Evolutionary conservation across 2,329 filamentous ascomycete species (phyloP).

Genomic region (Emergomyces orientalis): DNA sequence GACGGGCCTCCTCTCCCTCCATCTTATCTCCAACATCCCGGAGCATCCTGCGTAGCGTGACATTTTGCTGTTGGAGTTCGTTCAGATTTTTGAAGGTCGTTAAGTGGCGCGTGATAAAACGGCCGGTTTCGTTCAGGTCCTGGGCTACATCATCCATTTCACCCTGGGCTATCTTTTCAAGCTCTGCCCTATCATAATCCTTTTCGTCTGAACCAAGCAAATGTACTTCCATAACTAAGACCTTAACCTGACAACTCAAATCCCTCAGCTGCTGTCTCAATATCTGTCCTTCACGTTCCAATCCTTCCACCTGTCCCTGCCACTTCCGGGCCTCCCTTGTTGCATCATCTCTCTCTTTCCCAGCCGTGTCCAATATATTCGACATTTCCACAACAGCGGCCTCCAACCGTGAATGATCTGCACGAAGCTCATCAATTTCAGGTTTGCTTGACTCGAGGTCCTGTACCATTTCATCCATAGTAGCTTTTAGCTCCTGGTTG

Average conservation of each 20-base stretch:
- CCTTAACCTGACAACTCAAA: constrained; percentile 79
- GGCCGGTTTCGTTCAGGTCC: constrained; percentile 74
- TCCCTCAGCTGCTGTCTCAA: constrained; percentile 81
- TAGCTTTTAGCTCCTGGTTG: constrained; percentile 62
- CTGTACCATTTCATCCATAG: constrained; percentile 76
- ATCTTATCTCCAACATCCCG: constrained; percentile 79
- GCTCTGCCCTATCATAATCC: constrained; percentile 62
- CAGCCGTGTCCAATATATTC: constrained; percentile 69
- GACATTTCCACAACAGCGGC: constrained; percentile 77
- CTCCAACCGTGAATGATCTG: constrained; percentile 70
- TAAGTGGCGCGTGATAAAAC: constrained; percentile 81
- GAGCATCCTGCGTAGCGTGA: constrained; percentile 70
- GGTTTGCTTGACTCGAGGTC: constrained; percentile 79
- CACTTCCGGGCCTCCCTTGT: constrained; percentile 70
- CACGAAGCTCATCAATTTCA: constrained; percentile 74
- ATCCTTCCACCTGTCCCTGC: constrained; percentile 58
- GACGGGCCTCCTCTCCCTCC: constrained; percentile 78
- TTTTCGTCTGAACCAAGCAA: constrained; percentile 65
- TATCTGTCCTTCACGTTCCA: constrained; percentile 60
- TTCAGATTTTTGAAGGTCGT: constrained; percentile 78
- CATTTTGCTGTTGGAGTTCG: constrained; percentile 80
- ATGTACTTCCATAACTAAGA: constrained; percentile 79
- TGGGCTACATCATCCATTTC: constrained; percentile 63
- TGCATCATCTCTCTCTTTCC: constrained; percentile 68
- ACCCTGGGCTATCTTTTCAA: constrained; percentile 68